These are phyloP conservation scores for Hypomontagnella monticulosa DNA, from an alignment of 495 filamentous ascomycete genomes.

Conservation along the genomic window DNA sequence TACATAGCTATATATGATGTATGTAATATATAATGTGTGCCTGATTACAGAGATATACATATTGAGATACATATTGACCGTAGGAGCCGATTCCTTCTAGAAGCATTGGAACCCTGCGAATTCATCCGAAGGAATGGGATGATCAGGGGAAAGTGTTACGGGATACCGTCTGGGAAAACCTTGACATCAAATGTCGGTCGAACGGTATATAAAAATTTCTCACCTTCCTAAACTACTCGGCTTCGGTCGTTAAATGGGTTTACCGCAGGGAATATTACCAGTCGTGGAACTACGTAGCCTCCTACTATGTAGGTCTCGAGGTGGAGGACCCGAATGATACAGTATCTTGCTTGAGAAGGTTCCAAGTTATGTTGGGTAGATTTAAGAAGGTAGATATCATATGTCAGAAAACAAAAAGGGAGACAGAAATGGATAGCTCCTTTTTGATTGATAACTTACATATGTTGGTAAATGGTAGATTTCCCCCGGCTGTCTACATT, in stretches of 20 bases:
- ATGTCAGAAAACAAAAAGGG: conserved; percentile 26
- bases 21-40: background rate
- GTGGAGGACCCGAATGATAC: conserved; percentile 33
- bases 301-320: conserved; percentile 8
- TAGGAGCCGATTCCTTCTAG: conserved; percentile 35
- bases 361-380: background rate
- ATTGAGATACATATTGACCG: conserved; percentile 13
- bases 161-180: conserved; percentile 12
- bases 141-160: conserved; percentile 40
- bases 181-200: conserved; percentile 34
- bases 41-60: conserved; percentile 18
- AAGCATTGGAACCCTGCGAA: conserved; percentile 35
- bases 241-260: conserved; percentile 38
- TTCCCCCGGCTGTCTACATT: no score
- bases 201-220: conserved; percentile 27
- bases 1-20: no score
- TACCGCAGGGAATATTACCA: conserved; percentile 29
- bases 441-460: background rate
- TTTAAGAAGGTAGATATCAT: conserved; percentile 35
- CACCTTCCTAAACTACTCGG: conserved; percentile 38
- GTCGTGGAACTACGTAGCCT: conserved; percentile 18
- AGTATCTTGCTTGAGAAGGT: conserved; percentile 32
- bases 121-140: conserved; percentile 36
- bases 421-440: background rate
- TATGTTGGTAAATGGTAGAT: no score